Conservation (phyloP, 371 early-diverging fungal genomes). For the Mortierella sp. region DNA sequence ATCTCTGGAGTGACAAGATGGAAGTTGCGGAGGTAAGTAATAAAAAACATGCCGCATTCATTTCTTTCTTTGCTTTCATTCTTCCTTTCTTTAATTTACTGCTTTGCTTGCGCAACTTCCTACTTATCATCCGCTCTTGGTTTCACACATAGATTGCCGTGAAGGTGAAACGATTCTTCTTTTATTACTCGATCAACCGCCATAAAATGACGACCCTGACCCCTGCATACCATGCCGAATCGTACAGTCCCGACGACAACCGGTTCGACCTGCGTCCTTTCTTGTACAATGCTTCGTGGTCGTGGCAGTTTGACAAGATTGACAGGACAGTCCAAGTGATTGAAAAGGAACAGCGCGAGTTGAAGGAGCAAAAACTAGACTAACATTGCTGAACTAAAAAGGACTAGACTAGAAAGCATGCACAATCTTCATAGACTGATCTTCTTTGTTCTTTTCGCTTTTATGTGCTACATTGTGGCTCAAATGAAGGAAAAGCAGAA, state of each 20-base stretch:
- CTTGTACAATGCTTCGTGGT: slow-evolving; percentile 91
- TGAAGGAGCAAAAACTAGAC: not conserved
- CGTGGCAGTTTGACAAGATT: slow-evolving; percentile 91
- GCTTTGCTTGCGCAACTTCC: not conserved
- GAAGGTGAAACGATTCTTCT: slow-evolving; percentile 96
- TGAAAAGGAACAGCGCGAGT: slow-evolving; percentile 26
- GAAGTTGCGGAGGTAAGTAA: slow-evolving; percentile 69
- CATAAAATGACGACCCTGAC: slow-evolving; percentile 98
- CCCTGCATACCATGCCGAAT: slow-evolving; percentile 96
- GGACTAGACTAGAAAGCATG: not conserved
- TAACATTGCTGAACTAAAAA: not conserved
- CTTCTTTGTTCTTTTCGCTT: no score
- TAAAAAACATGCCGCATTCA: no score
- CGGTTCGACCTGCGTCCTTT: slow-evolving; percentile 97
- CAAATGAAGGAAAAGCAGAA: no score
- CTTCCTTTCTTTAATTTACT: not conserved
- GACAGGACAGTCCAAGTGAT: slow-evolving; percentile 71
- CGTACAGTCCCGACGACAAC: slow-evolving; percentile 97
- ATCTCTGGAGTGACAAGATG: slow-evolving; percentile 78
- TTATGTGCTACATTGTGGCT: no score
- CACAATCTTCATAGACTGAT: not conserved
- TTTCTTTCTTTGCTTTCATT: not conserved
- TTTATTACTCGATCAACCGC: slow-evolving; percentile 95
- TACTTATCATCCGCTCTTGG: no score
- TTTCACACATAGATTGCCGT: slow-evolving; percentile 70